Percentiles rank a stretch among this genome's conserved stretches.
These are phyloP conservation scores for Hericium alpestre DNA, from an alignment of 768 basidiomycete genomes.

Conservation along the genomic window DNA sequence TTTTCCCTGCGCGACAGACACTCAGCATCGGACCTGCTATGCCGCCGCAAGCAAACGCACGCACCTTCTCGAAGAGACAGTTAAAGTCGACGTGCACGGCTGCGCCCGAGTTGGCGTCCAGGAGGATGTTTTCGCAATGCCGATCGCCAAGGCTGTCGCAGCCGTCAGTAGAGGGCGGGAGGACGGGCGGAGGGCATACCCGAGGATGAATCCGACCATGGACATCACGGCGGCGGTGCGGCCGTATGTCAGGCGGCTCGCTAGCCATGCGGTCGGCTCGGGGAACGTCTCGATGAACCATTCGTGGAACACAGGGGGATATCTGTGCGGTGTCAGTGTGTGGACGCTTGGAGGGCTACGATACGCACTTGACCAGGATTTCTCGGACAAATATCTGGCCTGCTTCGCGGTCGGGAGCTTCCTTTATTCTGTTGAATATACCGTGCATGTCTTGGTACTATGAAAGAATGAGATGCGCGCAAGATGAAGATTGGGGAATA, in stretches of 20 bases:
- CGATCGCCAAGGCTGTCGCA: slow-evolving; percentile 81
- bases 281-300: slow-evolving; percentile 98
- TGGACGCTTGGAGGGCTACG: neutral
- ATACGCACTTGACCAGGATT: slow-evolving; percentile 47
- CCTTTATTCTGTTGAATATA: slow-evolving; percentile 41
- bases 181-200: slow-evolving; percentile 40
- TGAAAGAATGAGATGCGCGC: neutral
- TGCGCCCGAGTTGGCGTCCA: slow-evolving; percentile 82
- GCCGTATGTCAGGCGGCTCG: slow-evolving; percentile 75
- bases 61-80: slow-evolving; percentile 91
- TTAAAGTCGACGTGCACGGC: slow-evolving; percentile 96
- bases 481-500: too few species aligned
- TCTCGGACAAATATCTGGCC: slow-evolving; percentile 40
- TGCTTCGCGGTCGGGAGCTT: slow-evolving; percentile 35
- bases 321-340: slow-evolving; percentile 28
- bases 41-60: slow-evolving; percentile 3
- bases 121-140: slow-evolving; percentile 91
- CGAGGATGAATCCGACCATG: slow-evolving; percentile 95
- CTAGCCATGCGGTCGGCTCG: slow-evolving; percentile 90
- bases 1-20: slow-evolving; percentile 45
- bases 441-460: slow-evolving; percentile 39
- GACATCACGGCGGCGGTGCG: slow-evolving; percentile 95
- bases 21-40: neutral
- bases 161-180: neutral
- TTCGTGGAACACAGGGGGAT: slow-evolving; percentile 83